Percentiles rank a stretch among this genome's conserved stretches.
Evolutionary conservation across 805 yeast species (phyloP).

Genomic region (Kodamaea laetipori): DNA sequence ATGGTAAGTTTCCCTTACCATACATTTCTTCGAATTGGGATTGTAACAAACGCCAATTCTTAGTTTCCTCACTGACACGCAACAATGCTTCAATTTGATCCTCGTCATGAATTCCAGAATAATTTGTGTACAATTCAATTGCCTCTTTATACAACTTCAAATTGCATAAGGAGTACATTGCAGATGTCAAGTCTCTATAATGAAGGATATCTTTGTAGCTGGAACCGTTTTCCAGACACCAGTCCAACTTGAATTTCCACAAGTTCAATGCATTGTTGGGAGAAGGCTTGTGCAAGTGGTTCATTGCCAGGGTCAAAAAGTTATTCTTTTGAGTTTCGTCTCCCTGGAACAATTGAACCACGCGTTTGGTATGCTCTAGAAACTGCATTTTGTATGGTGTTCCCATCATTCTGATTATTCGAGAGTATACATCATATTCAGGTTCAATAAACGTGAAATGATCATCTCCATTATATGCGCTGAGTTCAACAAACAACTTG

Average conservation of each 20-base stretch:
- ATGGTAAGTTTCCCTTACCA: slow-evolving; percentile 56
- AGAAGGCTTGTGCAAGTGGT: slow-evolving; percentile 14
- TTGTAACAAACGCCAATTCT: slow-evolving; percentile 59
- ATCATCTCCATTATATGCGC: slow-evolving; percentile 21
- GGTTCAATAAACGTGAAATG: slow-evolving; percentile 21
- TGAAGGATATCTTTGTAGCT: slow-evolving; percentile 10
- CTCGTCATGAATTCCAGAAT: slow-evolving; percentile 46
- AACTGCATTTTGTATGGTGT: slow-evolving; percentile 15
- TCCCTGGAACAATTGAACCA: slow-evolving; percentile 11
- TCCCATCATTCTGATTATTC: slow-evolving; percentile 23
- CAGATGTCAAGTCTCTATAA: slow-evolving; percentile 28
- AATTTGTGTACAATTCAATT: slow-evolving; percentile 33
- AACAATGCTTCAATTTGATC: slow-evolving; percentile 52
- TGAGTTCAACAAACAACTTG: slow-evolving; percentile 20
- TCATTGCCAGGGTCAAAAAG: slow-evolving; percentile 23
- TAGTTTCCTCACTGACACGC: slow-evolving; percentile 44
- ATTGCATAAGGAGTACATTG: slow-evolving; percentile 32
- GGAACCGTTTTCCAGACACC: neutral
- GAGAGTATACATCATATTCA: slow-evolving; percentile 22
- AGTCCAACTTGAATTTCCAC: slow-evolving; percentile 26
- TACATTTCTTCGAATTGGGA: slow-evolving; percentile 57
- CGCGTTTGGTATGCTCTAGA: slow-evolving; percentile 15
- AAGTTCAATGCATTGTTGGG: slow-evolving; percentile 20
- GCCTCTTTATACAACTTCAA: slow-evolving; percentile 25
- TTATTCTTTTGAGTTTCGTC: slow-evolving; percentile 11